phyloP scores from a whole-genome alignment of 371 early-diverging fungal genomes.

The Haplosporangium sp. region DNA sequence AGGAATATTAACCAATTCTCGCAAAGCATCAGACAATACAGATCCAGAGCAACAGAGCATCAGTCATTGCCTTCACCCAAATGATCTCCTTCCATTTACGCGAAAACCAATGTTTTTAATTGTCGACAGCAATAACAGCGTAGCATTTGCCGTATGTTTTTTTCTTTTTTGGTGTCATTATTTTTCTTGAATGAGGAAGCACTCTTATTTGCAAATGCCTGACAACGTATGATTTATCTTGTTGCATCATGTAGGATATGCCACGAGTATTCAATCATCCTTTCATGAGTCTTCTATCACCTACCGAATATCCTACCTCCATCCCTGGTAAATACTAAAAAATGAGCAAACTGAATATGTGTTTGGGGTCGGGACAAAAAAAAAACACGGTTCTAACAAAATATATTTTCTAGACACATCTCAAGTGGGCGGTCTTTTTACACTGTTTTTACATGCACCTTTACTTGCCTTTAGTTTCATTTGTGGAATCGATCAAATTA shows the following conservation, averaged over 20 bases:
- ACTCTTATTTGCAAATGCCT: neutral
- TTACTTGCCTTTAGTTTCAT: slow-evolving; percentile 79
- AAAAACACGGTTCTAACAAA: neutral
- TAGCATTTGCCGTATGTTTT: slow-evolving; percentile 76
- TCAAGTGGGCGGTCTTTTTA: slow-evolving; percentile 91
- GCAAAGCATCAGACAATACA: slow-evolving; percentile 51
- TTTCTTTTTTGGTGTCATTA: too few species aligned
- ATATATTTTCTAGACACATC: slow-evolving; percentile 66
- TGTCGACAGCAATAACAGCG: slow-evolving; percentile 89
- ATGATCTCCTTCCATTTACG: slow-evolving; percentile 92
- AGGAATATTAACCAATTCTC: slow-evolving; percentile 71
- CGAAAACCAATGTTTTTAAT: slow-evolving; percentile 94
- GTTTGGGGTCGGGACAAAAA: neutral
- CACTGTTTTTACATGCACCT: slow-evolving; percentile 90
- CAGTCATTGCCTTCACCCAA: slow-evolving; percentile 86
- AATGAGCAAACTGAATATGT: neutral
- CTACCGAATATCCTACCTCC: slow-evolving; percentile 83
- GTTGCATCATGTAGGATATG: slow-evolving; percentile 55
- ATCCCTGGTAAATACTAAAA: slow-evolving; percentile 70
- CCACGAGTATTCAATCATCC: slow-evolving; percentile 90
- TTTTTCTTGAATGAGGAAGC: too few species aligned
- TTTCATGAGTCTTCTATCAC: slow-evolving; percentile 90
- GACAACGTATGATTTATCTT: neutral
- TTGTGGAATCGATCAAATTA: slow-evolving; percentile 72
- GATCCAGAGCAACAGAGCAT: slow-evolving; percentile 59